These are phyloP conservation scores for Panus rudis DNA, from an alignment of 768 basidiomycete genomes.

Conservation along the genomic window DNA sequence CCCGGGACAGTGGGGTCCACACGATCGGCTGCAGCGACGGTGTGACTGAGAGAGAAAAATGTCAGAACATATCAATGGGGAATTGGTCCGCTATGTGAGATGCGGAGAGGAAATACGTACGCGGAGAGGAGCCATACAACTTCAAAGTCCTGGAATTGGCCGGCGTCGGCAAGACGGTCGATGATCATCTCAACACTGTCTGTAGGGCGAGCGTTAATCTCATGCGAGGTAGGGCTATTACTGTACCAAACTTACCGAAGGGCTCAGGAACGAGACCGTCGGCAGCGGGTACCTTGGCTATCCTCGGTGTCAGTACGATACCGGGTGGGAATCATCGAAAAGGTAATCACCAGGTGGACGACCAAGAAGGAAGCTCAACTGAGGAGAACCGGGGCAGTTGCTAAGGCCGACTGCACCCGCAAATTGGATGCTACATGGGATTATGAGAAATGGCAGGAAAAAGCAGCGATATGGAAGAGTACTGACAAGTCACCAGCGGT, in stretches of 20 bases:
- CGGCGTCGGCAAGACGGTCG: conserved; percentile 14
- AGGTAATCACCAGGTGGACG: conserved; percentile 12
- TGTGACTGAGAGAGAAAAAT: conserved; percentile 1
- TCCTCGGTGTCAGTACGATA: no score
- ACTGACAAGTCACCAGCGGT: conserved; percentile 41
- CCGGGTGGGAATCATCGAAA: no score
- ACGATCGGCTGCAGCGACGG: conserved; percentile 4
- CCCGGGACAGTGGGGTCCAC: conserved; percentile 20
- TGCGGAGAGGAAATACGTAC: neutral
- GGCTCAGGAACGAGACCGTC: conserved; percentile 17
- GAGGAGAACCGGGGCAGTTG: conserved; percentile 33
- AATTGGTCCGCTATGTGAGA: neutral
- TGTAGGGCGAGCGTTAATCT: no score
- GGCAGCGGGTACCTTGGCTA: conserved; percentile 12
- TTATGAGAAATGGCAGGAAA: neutral
- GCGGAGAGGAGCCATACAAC: conserved; percentile 3
- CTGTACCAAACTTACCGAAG: conserved; percentile 6
- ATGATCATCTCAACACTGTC: conserved; percentile 17
- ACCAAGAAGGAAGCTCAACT: conserved; percentile 30
- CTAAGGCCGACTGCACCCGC: conserved; percentile 26
- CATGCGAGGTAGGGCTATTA: no score
- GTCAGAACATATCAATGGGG: neutral
- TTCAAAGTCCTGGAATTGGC: conserved; percentile 6
- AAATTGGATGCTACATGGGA: conserved; percentile 26
- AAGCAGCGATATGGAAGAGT: neutral